Base-by-base conservation (phyloP, 2,329 filamentous ascomycete species). In the Colletotrichum echinochloae region DNA sequence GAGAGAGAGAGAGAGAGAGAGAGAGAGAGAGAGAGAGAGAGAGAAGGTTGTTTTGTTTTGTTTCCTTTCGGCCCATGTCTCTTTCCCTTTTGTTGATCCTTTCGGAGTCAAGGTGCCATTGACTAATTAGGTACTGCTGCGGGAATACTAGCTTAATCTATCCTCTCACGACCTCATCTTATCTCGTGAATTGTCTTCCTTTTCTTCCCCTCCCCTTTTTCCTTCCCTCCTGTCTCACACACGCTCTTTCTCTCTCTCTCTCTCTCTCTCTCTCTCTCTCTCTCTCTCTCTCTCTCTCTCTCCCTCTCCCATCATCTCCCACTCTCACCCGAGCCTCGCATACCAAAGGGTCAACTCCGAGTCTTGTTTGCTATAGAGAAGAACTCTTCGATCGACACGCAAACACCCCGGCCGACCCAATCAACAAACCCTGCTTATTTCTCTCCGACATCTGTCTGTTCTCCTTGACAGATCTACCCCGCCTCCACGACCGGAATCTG, bases 401-500 rank as follows among this genome's bases (percentile, higher is more conserved):
- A 1, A 60, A 12, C n/a, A 37, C n/a, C 41, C 57, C 20, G 57
- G 44, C 39, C 41, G 7, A 37, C 46, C 30, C n/a, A 41, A 30
- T 3, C 28, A 30, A 28, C 30, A 35, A 44, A 59, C 55, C 37
- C 37, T 59, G 44, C n/a, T 49, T 23, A 18, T 37, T 23, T 28
- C 23, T 14, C 30, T 28, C 33, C 23, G 59, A 49, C 59, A 44
- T 62, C n/a, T 60, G 37, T 18, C 49, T 41, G 9, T 56, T 56
- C 28, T 33, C n/a, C 37, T 55, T 23, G 60, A 20, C 48, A 54
- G 14, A 44, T 33, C 8, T 64, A 68, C 68, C 68, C 68, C 68
- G 64, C 64, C 68, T 70, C 68, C 68, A 70, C 64, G 57, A 20
- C 54, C 63, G 68, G 68, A 70, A 63, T 35, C 51, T 59, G 46